Evolutionary conservation across 805 yeast genomes (phyloP).

Genomic region (Torulaspora delbrueckii): DNA sequence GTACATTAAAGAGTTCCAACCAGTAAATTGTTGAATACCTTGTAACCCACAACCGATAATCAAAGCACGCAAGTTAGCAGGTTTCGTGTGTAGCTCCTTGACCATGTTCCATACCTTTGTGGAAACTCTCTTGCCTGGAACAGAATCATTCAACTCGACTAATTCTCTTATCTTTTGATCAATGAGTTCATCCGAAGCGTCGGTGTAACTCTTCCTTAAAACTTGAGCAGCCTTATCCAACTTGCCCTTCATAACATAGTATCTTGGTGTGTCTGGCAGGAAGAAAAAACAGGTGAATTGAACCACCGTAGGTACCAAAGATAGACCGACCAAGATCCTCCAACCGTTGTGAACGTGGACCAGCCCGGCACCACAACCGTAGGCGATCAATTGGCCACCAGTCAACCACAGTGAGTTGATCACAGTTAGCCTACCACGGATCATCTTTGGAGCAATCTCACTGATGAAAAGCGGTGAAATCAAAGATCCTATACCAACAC

Average conservation of each 20-base stretch:
- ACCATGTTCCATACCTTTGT: constrained; percentile 55
- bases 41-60: constrained; percentile 89
- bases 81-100: constrained; percentile 57
- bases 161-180: constrained; percentile 66
- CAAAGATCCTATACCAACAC: constrained; percentile 91
- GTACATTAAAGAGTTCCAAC: constrained; percentile 95
- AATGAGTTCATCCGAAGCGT: constrained; percentile 60
- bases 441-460: constrained; percentile 87
- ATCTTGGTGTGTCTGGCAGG: constrained; percentile 95
- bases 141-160: constrained; percentile 41
- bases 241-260: constrained; percentile 65
- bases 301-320: constrained; percentile 77
- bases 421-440: constrained; percentile 87
- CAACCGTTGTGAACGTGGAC: constrained; percentile 74
- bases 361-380: constrained; percentile 88
- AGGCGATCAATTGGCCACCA: constrained; percentile 92
- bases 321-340: constrained; percentile 87
- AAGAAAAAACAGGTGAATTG: constrained; percentile 76
- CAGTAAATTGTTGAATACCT: constrained; percentile 94
- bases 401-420: constrained; percentile 86
- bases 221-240: constrained; percentile 63
- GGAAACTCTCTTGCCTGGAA: constrained; percentile 46
- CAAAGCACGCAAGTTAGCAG: constrained; percentile 84
- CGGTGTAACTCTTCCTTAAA: constrained; percentile 54
- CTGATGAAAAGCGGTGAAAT: constrained; percentile 91